Base-by-base conservation (phyloP, 2,329 filamentous ascomycete genomes). In the Aspergillus sclerotialis region DNA sequence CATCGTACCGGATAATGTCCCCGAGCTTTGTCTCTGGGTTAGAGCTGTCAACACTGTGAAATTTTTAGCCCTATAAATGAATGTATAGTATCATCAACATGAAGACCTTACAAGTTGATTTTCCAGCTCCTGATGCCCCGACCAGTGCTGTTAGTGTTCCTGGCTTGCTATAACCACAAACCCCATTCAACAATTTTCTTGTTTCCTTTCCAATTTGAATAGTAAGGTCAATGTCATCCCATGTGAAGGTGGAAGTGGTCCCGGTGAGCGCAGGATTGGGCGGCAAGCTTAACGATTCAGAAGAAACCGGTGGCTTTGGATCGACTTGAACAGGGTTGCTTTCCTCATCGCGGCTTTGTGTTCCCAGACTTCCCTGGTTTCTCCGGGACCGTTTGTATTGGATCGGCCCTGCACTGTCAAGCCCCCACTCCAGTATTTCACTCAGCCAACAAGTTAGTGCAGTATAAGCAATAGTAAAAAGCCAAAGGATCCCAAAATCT, bases 101-200 rank as follows among this genome's bases (percentile, higher is more conserved):
- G 19, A 2, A n/a, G n/a, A 21, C 33, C 53, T 45, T 45, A 58
- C 55, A 41, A 12, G 55, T 58, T 10, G 54, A 58, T 59, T 89
- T 89, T 7, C 84, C 84, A 6, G 84, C 84, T 14, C 82, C 82
- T 5, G 76, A 84, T 1, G 81, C 80, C 19, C 85, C 84, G 61
- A 89, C 82, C 0, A 90, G 67, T 0, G 84, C 84, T n/a, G 84
- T 75, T 68, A 90, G 74, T 18, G 80, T 65, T 5, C 84, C 84
- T 1, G 84, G 84, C 50, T 84, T 84, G 5, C 77, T 82, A 45
- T 84, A 88, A 0, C 84, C 84, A 38, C 69, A 76, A 32, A 88
- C 75, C 2, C 78, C 69, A 50, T 82, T 75, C 30, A 84, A 61
- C 1, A 83, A 63, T 46, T 72, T 68, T 13, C 72, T 69, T 34